Evolutionary conservation across 345 rosid genomes (phyloP), one percentile per base, ranked within the genome.

Genomic region (Pelargonium nanum): DNA sequence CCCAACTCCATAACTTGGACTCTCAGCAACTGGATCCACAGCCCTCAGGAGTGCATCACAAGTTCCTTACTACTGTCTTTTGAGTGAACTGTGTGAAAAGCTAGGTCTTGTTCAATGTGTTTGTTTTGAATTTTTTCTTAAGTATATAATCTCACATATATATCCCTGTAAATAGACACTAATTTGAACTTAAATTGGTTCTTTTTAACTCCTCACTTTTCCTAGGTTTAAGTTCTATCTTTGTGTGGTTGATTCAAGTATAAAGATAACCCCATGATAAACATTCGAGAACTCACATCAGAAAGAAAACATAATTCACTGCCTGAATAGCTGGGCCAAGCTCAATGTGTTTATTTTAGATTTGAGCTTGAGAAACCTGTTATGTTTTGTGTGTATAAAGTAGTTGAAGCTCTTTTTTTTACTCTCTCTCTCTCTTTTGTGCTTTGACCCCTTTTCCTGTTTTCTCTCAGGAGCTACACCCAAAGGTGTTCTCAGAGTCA

Each of bases 401-500:
- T n/a, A n/a, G n/a, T n/a, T n/a, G n/a, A 21, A 60, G 1, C 10
- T 17, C 53, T 1, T 17, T 19, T 13, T 64, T 30, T 17, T 34
- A 25, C 25, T 45, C 12, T 20, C 26, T 56, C 44, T 34, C 50
- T 9, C 10, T 20, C 9, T 12, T 53, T 53, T 16, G 20, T 53
- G 56, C 8, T 12, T 17, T 17, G 20, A 23, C 5, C 21, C 40
- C 17, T 32, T 44, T 26, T 65, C 50, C 26, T 55, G 17, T 56
- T 26, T 53, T 75, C 25, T 71, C 55, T 44, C 60, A 93, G 99
- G 97, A 68, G 99, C 99, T 65, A 93, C 99, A 26, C 96, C 99
- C 22, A 89, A 93, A 85, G 99, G 97, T 68, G 99, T 89, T 65
- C 94, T 93, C 22, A 81, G 99, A 74, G 99, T 89, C 55, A 93